phyloP scores from a whole-genome alignment of 805 yeast species.

The Groenewaldozyma salmanticensis region DNA sequence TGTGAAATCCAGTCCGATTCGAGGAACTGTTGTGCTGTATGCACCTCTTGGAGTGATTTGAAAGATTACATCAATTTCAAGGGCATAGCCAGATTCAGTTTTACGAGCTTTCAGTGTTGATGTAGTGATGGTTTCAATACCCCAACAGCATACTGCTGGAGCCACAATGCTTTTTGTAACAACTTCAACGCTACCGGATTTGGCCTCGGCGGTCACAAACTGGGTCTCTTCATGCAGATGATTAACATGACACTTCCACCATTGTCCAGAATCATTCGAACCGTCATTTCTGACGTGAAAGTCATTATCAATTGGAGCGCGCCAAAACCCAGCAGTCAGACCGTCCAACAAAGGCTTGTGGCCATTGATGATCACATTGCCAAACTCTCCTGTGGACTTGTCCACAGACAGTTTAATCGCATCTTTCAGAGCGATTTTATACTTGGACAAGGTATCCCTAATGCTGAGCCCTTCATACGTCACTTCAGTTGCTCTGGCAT shows the following conservation, averaged over 20 bases:
- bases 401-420: slow-evolving; percentile 1
- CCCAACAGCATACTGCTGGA: slow-evolving; percentile 25
- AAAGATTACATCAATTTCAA: slow-evolving; percentile 9
- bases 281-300: slow-evolving; percentile 1
- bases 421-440: not conserved
- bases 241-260: slow-evolving; percentile 25
- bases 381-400: slow-evolving; percentile 9
- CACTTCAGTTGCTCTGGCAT: not conserved
- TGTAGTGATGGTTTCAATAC: slow-evolving; percentile 12
- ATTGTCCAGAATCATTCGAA: slow-evolving; percentile 19
- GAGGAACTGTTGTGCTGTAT: slow-evolving; percentile 25
- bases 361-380: slow-evolving; percentile 8
- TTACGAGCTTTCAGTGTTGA: slow-evolving; percentile 4
- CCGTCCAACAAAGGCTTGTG: slow-evolving; percentile 3
- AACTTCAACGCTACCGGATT: slow-evolving; percentile 5
- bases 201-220: slow-evolving; percentile 2
- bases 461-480: not conserved
- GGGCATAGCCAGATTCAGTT: not conserved
- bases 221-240: slow-evolving; percentile 13
- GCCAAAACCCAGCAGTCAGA: slow-evolving; percentile 8
- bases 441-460: not conserved
- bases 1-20: slow-evolving; percentile 28
- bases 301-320: slow-evolving; percentile 10
- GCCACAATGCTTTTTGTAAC: slow-evolving; percentile 16
- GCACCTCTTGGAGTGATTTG: slow-evolving; percentile 11